Conservation (phyloP, 257 asterid species). For the Prunella vulgaris region DNA sequence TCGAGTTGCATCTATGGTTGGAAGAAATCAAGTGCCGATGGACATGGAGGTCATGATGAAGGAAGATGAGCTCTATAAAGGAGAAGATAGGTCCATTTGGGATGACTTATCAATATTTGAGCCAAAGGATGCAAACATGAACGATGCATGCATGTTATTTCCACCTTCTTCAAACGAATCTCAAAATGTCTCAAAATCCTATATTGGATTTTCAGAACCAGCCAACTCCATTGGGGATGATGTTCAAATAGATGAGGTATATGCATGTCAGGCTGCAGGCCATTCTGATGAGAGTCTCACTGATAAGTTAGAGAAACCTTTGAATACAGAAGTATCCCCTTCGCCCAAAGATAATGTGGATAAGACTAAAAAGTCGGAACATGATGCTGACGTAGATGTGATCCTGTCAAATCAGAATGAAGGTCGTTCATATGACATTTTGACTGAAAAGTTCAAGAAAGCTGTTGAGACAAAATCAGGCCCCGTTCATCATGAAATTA, state of each 20-base stretch:
- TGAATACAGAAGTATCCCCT: neutral
- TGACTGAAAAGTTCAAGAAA: neutral
- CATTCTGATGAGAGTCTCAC: neutral
- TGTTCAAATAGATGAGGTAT: neutral
- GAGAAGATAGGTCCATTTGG: conserved; percentile 29
- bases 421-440: neutral
- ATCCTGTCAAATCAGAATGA: neutral
- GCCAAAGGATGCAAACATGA: no score
- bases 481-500: neutral
- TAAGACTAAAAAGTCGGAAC: neutral
- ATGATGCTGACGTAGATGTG: neutral
- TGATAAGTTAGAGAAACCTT: conserved; percentile 1
- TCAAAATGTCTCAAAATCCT: neutral
- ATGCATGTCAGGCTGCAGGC: neutral
- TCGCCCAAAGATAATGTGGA: conserved; percentile 6
- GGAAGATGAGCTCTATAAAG: conserved; percentile 18
- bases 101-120: conserved; percentile 46
- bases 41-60: conserved; percentile 30
- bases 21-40: neutral
- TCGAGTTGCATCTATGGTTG: conserved; percentile 17
- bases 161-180: conserved; percentile 6
- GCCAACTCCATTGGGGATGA: neutral
- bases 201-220: neutral
- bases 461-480: neutral
- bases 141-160: no score